phyloP scores from a whole-genome alignment of 345 rosid genomes.

The Jatropha curcas region DNA sequence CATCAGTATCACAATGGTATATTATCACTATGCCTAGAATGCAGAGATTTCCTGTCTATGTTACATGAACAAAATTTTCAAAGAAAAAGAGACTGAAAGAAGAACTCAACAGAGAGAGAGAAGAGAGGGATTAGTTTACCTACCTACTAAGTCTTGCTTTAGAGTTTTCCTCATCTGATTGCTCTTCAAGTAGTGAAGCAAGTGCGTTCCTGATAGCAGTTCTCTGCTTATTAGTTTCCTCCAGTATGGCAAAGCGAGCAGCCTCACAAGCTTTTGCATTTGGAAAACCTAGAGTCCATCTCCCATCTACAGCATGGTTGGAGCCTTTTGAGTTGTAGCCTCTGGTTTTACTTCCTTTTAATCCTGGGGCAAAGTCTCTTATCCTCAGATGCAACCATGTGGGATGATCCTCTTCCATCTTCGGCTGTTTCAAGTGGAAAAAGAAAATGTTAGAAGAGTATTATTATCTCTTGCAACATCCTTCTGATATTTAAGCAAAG shows the following conservation, averaged over 20 bases:
- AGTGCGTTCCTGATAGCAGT: slow-evolving; percentile 38
- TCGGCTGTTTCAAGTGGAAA: slow-evolving; percentile 42
- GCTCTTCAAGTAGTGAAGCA: slow-evolving; percentile 34
- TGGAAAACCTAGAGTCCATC: slow-evolving; percentile 64
- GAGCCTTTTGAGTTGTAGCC: slow-evolving; percentile 23
- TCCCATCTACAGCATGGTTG: slow-evolving; percentile 42
- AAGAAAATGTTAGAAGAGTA: not conserved
- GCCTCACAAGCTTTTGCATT: slow-evolving; percentile 42
- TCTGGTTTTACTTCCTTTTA: slow-evolving; percentile 28
- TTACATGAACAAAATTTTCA: not conserved
- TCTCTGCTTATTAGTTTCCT: slow-evolving; percentile 49
- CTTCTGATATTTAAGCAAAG: not conserved
- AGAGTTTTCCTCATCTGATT: slow-evolving; percentile 20
- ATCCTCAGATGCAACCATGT: slow-evolving; percentile 61
- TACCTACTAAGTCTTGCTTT: slow-evolving; percentile 19
- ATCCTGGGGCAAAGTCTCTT: slow-evolving; percentile 55
- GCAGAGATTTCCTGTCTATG: not conserved
- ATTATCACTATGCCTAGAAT: not conserved
- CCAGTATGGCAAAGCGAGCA: slow-evolving; percentile 46
- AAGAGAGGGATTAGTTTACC: slow-evolving; percentile 3
- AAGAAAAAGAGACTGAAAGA: not conserved
- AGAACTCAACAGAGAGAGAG: not conserved
- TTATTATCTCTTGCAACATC: not conserved
- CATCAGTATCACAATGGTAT: not conserved
- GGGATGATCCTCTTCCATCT: slow-evolving; percentile 52